Evolutionary conservation across 1,284 basidiomycete species (phyloP).

Genomic region (Psilocybe mexicana): DNA sequence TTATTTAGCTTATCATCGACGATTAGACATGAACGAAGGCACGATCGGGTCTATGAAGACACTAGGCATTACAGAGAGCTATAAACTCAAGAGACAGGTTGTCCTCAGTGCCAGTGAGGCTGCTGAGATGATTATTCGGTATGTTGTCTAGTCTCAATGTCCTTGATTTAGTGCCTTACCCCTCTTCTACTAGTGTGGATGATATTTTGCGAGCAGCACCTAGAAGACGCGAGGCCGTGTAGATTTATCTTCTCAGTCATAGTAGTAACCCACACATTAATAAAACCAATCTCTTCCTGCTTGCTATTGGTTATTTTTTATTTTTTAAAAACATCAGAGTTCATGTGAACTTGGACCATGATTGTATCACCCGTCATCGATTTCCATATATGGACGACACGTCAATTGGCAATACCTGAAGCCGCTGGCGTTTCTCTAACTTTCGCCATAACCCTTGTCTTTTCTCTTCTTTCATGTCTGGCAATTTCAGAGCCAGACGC

Average conservation of each 20-base stretch:
- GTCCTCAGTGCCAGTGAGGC: constrained; percentile 95
- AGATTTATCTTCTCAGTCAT: background rate
- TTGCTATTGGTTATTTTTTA: background rate
- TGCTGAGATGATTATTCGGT: constrained; percentile 98
- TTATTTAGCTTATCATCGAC: constrained; percentile 4
- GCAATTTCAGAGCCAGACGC: constrained; percentile 59
- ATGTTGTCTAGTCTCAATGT: constrained; percentile 29
- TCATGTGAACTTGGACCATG: background rate
- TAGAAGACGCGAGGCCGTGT: constrained; percentile 62
- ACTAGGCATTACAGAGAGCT: constrained; percentile 93
- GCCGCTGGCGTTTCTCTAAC: constrained; percentile 1
- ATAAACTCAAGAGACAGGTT: constrained; percentile 96
- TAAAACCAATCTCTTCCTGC: background rate
- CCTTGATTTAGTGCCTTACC: constrained; percentile 11
- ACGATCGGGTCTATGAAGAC: constrained; percentile 86
- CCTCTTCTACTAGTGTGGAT: constrained; percentile 50
- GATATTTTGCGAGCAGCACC: constrained; percentile 69
- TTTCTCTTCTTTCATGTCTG: constrained; percentile 40
- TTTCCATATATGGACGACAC: constrained; percentile 23
- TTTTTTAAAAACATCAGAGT: background rate
- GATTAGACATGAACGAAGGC: constrained; percentile 84
- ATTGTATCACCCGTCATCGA: background rate
- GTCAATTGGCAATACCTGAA: constrained; percentile 16
- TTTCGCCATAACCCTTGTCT: constrained; percentile 6
- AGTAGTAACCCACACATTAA: background rate